Base-by-base conservation (phyloP, 164 flowering plant genomes). In the Litsea cubeba region DNA sequence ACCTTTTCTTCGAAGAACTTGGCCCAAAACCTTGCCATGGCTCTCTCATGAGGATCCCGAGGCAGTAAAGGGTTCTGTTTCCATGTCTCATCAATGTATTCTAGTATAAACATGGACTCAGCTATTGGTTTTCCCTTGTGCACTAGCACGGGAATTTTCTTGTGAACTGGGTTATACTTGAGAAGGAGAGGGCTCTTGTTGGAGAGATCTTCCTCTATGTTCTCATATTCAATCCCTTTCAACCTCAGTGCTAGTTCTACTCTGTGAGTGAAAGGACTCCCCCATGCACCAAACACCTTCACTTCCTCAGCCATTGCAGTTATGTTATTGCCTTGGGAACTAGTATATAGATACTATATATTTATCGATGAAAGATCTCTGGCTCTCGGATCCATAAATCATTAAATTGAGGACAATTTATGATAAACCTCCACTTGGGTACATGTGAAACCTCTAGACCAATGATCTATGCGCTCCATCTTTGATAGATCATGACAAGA, bases 21-120 rank as follows among this genome's bases (percentile, higher is more conserved):
- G 32, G 57, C 79, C 81, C 81, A 79, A 62, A 80, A 80, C 26
- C 79, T 68, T 35, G 68, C 69, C 54, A 54, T 71, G 54, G 78
- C 69, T 50, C 66, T 50, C 15, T 65, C 35, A 35, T 71, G 50
- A 25, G 74, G 78, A 71, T 71, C 78, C 70, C 54, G 69, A 0
- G 74, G 74, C 46, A 79, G 30, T 4, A 79, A 11, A 26, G 70
- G 76, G 32, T 66, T 74, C 17, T 35, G 10, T 50, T 22, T 50
- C 73, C 73, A 71, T 18, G 4, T 17, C n/a, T 71, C 73, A 24
- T 71, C 73, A 0, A 30, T 68, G 62, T 35, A 54, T 68, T 77
- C 80, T 68, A 46, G 28, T 14, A 23, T 80, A 70, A 49, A 73
- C 74, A 6, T 14, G 1, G 78, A 79, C 65, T 79, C 75, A 1